Base-by-base conservation (phyloP, 192 early-diverging fungal genomes). In the Chytriomyces hyalinus region DNA sequence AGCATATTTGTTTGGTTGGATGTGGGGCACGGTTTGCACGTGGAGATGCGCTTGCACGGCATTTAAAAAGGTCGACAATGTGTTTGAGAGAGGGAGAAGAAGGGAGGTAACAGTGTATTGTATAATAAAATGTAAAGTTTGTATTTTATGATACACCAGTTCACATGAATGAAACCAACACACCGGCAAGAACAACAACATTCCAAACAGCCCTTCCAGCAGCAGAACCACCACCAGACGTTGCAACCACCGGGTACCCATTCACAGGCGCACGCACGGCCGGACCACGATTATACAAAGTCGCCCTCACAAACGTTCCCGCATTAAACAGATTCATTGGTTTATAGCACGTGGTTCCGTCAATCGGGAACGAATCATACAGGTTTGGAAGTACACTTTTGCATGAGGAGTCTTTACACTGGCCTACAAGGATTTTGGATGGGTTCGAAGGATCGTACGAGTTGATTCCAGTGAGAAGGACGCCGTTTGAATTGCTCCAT, bases 381-480 rank as follows among this genome's bases (percentile, higher is more conserved):
- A 57, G 10, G 11, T n/a, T n/a, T 10, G 51, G 11, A 57, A 57
- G 11, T 10, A 57, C 51, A 57, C 11, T 57, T 57, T 57, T 57
- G 51, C 51, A 57, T 10, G 0, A 15, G 1, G 51, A 57, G n/a
- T 57, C 51, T 57, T 57, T 57, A n/a, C 51, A 57, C n/a, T 57
- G 11, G n/a, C 51, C 51, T n/a, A 57, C 10, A 57, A 57, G 51
- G 10, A 57, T 10, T 10, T n/a, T 10, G 11, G 51, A 57, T 15
- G 51, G 51, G n/a, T 57, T 57, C n/a, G n/a, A 10, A 57, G 51
- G 51, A 57, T 57, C n/a, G 51, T 57, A 57, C n/a, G 51, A 10
- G n/a, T 10, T n/a, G 51, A 57, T 57, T 57, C 51, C 51, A 57
- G 51, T 15, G 51, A 15, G n/a, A 57, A 57, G 0, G 51, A 57